Base-by-base conservation (phyloP, 345 rosid species). In the Citrus australasica region DNA sequence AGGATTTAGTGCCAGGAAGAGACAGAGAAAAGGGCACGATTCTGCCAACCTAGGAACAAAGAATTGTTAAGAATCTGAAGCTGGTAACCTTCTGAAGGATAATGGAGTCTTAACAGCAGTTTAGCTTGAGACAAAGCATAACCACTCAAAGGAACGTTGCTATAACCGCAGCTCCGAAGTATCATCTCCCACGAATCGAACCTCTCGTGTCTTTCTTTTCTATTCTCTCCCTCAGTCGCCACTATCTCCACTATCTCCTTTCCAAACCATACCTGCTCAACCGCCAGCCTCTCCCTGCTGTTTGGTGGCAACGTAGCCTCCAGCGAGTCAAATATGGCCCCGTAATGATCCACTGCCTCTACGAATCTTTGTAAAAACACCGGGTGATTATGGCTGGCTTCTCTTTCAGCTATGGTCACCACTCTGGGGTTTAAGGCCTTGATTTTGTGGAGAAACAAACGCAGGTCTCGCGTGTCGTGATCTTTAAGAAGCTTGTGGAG, bases 261-360 rank as follows among this genome's bases (percentile, higher is more conserved):
- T 30, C 99, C 98, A 28, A 93, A 89, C 99, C 99, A 94, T 75
- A 89, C 74, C 72, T 92, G 88, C 85, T 96, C 99, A 46, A 96
- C 88, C 3, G 87, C 90, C 11, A 92, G 67, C 66, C 99, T 88
- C 80, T 96, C 99, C 66, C 88, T 75, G 86, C 97, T 96, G 77
- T 87, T 91, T 1, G 98, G 97, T 2, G 99, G 97, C 56, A 96
- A 79, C 19, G 99, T 96, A 9, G 97, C 98, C 86, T 96, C 99
- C 51, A 96, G 77, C 9, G 99, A 96, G 19, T 92, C 95, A 66
- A 93, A 93, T 6, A 96, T 79, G 2, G 97, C 93, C 22, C 84
- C 16, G 85, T 91, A 96, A 83, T 94, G 89, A 78, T 96, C 98
- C n/a, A 91, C 63, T 2, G 97, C 97, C 81, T 94, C 97, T 27